Evolutionary conservation across 2,329 filamentous ascomycete species (phyloP).

Genomic region (Nigrospora osmanthi): DNA sequence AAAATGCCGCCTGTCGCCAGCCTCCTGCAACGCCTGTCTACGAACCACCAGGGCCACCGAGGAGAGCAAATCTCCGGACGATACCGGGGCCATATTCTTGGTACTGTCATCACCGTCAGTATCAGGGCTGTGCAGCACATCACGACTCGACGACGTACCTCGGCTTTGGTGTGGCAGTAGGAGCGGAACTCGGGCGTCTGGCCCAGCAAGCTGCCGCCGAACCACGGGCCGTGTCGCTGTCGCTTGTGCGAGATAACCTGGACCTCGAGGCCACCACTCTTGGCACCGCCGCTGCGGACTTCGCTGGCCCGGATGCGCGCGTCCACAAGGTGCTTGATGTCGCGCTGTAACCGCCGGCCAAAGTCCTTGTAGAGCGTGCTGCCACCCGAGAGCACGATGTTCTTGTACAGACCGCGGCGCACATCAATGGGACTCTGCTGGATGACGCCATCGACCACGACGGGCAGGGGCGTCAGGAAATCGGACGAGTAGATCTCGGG

Average conservation of each 20-base stretch:
- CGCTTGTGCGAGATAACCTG: constrained; percentile 97
- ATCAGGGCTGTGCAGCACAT: neutral
- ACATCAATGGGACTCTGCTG: constrained; percentile 98
- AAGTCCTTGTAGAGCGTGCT: constrained; percentile 99
- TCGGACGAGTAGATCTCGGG: constrained; percentile 99
- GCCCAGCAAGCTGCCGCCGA: constrained; percentile 89
- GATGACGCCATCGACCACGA: constrained; percentile 92
- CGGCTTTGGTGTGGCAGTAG: constrained; percentile 92
- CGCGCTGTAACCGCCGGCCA: constrained; percentile 87
- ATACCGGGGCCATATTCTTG: constrained; percentile 95
- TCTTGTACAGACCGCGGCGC: constrained; percentile 95
- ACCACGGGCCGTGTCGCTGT: constrained; percentile 96
- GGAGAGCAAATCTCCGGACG: constrained; percentile 84
- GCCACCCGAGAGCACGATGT: constrained; percentile 95
- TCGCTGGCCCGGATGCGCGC: constrained; percentile 89
- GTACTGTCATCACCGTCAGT: constrained; percentile 47
- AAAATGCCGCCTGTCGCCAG: neutral
- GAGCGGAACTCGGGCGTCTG: constrained; percentile 98
- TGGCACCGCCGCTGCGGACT: constrained; percentile 81
- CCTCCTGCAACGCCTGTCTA: constrained; percentile 23
- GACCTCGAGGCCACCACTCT: constrained; percentile 89
- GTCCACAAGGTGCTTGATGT: constrained; percentile 94
- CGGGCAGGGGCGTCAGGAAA: constrained; percentile 90
- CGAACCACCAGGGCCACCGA: constrained; percentile 84
- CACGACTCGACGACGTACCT: constrained; percentile 34